phyloP scores from a whole-genome alignment of 148 eudicot genomes.

The Camellia granthamiana region DNA sequence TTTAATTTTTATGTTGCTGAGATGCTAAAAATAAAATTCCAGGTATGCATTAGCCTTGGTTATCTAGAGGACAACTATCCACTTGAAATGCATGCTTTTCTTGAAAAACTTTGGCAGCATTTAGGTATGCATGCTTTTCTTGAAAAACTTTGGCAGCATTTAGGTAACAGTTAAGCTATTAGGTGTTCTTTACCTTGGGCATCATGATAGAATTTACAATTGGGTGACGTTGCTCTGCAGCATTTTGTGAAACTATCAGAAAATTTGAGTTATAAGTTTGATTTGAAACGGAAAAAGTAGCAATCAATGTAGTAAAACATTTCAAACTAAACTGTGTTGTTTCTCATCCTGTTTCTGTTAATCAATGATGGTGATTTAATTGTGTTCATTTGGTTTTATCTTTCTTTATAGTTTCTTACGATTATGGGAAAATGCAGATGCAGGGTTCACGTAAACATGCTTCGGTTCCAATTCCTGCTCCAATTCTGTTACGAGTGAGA shows the following conservation, averaged over 20 bases:
- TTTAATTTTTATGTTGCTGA: not conserved
- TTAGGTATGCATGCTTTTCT: too few relatives aligned
- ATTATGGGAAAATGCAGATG: conserved; percentile 19
- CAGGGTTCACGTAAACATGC: conserved; percentile 60
- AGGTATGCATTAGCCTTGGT: too few relatives aligned
- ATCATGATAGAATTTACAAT: not conserved
- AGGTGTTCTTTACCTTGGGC: not conserved
- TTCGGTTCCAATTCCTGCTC: conserved; percentile 64
- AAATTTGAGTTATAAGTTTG: not conserved
- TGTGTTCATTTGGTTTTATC: not conserved
- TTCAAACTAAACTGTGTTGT: not conserved
- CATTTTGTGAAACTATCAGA: not conserved
- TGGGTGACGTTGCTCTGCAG: not conserved
- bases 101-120: too few relatives aligned
- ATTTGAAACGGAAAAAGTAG: not conserved
- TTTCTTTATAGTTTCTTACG: conserved; percentile 1
- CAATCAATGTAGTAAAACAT: not conserved
- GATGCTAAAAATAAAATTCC: not conserved
- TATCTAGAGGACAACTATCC: too few relatives aligned
- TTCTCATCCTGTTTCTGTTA: not conserved
- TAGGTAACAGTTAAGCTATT: not conserved
- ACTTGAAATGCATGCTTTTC: too few relatives aligned
- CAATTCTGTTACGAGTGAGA: conserved; percentile 70
- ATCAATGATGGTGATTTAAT: too few relatives aligned
- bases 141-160: too few relatives aligned